phyloP scores from a whole-genome alignment of 2,329 filamentous ascomycete genomes.

The Cladosporium cucumerinum region DNA sequence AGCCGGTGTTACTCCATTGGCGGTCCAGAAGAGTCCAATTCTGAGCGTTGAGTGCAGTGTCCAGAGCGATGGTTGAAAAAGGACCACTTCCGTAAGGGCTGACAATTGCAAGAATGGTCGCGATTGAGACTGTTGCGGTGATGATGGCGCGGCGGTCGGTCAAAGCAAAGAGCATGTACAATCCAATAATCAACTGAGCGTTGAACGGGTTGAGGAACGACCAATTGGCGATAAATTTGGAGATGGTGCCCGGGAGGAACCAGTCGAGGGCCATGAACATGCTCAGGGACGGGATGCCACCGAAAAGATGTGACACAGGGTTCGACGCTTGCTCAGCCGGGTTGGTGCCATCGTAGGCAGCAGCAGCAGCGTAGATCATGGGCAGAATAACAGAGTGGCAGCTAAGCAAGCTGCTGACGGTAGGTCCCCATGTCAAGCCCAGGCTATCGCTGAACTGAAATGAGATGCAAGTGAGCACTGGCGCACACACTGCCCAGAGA shows the following conservation, averaged over 20 bases:
- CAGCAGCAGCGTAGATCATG: conserved; percentile 38
- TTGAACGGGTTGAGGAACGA: conserved; percentile 62
- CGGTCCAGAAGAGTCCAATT: conserved; percentile 77
- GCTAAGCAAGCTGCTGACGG: conserved; percentile 70
- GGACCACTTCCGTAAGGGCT: conserved; percentile 71
- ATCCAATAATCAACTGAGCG: conserved; percentile 65
- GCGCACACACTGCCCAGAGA: conserved; percentile 71
- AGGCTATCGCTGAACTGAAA: conserved; percentile 63
- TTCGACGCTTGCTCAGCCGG: not conserved
- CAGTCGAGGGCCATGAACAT: conserved; percentile 20
- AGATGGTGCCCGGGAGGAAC: conserved; percentile 8
- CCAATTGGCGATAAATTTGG: conserved; percentile 8
- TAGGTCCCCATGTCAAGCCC: conserved; percentile 68
- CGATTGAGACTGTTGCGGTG: conserved; percentile 22
- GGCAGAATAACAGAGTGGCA: conserved; percentile 54
- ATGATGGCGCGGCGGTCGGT: conserved; percentile 68
- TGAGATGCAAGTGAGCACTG: conserved; percentile 68
- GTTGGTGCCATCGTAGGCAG: conserved; percentile 20
- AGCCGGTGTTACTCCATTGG: conserved; percentile 82
- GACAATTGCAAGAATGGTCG: conserved; percentile 28
- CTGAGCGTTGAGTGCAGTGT: conserved; percentile 60
- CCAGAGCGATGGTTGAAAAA: conserved; percentile 59
- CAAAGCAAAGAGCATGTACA: conserved; percentile 66
- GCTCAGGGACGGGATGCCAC: conserved; percentile 5
- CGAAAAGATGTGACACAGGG: conserved; percentile 50